Conservation (phyloP, 1,284 basidiomycete species). For the Tranzscheliella williamsii region DNA sequence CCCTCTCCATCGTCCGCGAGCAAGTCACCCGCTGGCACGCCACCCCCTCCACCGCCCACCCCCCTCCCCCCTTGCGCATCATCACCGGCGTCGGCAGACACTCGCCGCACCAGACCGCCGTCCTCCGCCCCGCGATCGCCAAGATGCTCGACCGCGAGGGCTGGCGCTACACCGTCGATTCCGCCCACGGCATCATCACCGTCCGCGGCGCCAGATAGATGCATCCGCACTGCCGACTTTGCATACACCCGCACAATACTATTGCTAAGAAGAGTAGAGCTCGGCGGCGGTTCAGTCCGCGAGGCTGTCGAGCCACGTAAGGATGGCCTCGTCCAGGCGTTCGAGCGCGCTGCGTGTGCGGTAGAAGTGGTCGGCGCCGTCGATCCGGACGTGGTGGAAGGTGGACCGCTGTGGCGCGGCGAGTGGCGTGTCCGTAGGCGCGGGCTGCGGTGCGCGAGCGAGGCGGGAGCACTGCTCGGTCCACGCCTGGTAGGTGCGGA, state of each 20-base stretch:
- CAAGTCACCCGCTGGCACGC: constrained; percentile 55
- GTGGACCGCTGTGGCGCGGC: constrained; percentile 8
- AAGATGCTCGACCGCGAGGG: constrained; percentile 58
- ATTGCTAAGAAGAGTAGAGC: neutral
- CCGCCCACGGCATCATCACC: constrained; percentile 26
- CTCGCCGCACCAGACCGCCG: constrained; percentile 54
- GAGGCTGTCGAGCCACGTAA: constrained; percentile 18
- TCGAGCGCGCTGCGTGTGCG: constrained; percentile 10
- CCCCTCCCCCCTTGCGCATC: constrained; percentile 53
- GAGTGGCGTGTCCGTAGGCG: neutral
- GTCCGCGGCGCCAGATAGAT: constrained; percentile 35
- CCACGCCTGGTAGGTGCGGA: constrained; percentile 23
- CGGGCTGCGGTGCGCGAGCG: constrained; percentile 3
- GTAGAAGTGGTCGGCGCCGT: constrained; percentile 36
- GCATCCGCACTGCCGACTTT: no score
- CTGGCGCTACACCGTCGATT: constrained; percentile 51
- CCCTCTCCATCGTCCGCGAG: constrained; percentile 58
- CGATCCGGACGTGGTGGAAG: constrained; percentile 18
- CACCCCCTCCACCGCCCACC: constrained; percentile 8
- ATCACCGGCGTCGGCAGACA: constrained; percentile 61
- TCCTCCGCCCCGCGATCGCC: constrained; percentile 58
- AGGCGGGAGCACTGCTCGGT: constrained; percentile 8
- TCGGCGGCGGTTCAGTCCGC: constrained; percentile 10
- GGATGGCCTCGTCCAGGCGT: constrained; percentile 11
- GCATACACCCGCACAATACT: no score